These are phyloP conservation scores for Trichoderma koningii DNA, from an alignment of 2,329 filamentous ascomycete species.

Conservation along the genomic window DNA sequence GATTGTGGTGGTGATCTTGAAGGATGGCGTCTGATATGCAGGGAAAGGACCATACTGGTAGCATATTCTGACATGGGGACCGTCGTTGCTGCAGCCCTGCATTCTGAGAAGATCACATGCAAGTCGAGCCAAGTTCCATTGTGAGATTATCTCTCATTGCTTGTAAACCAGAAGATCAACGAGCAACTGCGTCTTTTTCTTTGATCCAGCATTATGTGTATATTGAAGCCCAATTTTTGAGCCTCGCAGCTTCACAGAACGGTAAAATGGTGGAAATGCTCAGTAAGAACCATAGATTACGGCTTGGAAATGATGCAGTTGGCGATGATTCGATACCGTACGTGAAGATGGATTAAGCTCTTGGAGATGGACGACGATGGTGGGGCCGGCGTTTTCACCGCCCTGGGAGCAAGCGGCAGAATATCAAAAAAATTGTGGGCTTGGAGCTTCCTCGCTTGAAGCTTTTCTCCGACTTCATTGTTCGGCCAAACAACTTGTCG, in stretches of 20 bases:
- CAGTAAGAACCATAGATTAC: too few relatives aligned
- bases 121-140: too few relatives aligned
- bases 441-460: slow-evolving; percentile 5
- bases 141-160: too few relatives aligned
- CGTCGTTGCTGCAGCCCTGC: too few relatives aligned
- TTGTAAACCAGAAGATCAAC: too few relatives aligned
- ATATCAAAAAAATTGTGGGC: slow-evolving; percentile 33
- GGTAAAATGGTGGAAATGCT: too few relatives aligned
- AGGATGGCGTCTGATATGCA: neutral
- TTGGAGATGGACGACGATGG: neutral
- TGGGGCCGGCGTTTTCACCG: slow-evolving; percentile 28
- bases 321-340: neutral
- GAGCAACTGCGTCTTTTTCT: too few relatives aligned
- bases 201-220: too few relatives aligned
- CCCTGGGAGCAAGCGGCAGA: slow-evolving; percentile 32
- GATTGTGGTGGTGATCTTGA: neutral
- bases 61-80: too few relatives aligned
- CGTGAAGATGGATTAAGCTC: neutral
- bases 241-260: too few relatives aligned
- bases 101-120: too few relatives aligned
- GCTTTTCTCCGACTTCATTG: slow-evolving; percentile 6
- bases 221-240: too few relatives aligned
- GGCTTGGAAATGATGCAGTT: neutral
- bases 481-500: neutral
- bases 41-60: neutral